Conservation (phyloP, 2,329 filamentous ascomycete genomes). For the Penicillium sp. region DNA sequence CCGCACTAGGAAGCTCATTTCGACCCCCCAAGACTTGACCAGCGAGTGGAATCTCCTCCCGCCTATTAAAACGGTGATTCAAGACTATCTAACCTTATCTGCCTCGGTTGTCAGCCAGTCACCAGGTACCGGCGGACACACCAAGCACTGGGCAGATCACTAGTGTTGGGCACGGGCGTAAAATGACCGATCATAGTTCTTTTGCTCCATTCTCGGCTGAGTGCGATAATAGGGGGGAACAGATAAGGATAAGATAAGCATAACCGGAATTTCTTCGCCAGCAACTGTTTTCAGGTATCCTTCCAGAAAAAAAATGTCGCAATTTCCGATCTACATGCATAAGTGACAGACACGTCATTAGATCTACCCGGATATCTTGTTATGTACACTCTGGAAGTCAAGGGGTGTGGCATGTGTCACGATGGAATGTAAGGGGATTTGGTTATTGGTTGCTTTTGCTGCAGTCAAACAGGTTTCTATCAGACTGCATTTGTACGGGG, state of each 20-base stretch:
- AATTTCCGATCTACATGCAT: background rate
- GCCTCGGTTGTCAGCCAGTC: background rate
- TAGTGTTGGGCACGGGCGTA: background rate
- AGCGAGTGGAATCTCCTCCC: background rate
- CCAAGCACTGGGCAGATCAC: background rate
- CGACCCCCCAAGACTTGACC: background rate
- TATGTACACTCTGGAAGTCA: background rate
- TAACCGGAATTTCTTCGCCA: background rate
- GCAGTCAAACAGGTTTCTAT: background rate
- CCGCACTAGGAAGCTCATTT: background rate
- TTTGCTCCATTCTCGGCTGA: background rate
- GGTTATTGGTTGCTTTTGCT: background rate
- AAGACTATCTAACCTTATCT: background rate
- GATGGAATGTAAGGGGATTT: background rate
- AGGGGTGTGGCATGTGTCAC: background rate
- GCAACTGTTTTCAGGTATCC: background rate
- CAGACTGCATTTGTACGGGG: background rate
- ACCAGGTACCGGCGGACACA: background rate
- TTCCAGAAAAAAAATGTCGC: conserved; percentile 5
- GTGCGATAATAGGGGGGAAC: background rate
- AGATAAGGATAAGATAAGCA: conserved; percentile 3
- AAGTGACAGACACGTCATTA: background rate
- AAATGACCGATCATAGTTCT: background rate
- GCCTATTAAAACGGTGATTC: background rate
- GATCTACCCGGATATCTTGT: background rate